Percentiles rank a stretch among this genome's conserved stretches.
These are phyloP conservation scores for Aspergillus ibericus DNA, from an alignment of 2,329 filamentous ascomycete species.

Conservation along the genomic window DNA sequence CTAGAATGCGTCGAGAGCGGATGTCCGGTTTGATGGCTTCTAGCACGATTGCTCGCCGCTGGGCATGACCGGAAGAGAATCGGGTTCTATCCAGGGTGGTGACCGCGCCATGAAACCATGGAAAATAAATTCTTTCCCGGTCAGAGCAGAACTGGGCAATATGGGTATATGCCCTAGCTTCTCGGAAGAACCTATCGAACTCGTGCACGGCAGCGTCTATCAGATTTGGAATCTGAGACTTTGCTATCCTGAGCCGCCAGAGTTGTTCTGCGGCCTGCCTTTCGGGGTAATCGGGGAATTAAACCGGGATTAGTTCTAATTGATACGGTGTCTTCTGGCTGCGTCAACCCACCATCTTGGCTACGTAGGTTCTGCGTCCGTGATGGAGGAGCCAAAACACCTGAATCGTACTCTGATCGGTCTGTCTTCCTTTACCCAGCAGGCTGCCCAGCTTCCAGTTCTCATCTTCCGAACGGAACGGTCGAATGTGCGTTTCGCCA, in stretches of 20 bases:
- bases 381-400: conserved; percentile 16
- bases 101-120: conserved; percentile 8
- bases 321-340: background rate
- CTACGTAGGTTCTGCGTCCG: conserved; percentile 14
- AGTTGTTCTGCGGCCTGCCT: conserved; percentile 11
- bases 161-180: conserved; percentile 16
- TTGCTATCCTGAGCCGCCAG: conserved; percentile 1
- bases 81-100: conserved; percentile 11
- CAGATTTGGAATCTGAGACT: background rate
- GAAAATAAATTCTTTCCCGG: conserved; percentile 14
- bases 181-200: conserved; percentile 16
- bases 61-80: conserved; percentile 12
- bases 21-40: conserved; percentile 6
- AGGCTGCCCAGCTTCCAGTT: conserved; percentile 9
- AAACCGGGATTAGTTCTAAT: background rate
- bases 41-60: conserved; percentile 13
- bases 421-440: conserved; percentile 5
- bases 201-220: conserved; percentile 12
- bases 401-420: conserved; percentile 9
- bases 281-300: conserved; percentile 16
- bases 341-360: conserved; percentile 14
- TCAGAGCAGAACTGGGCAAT: conserved; percentile 14
- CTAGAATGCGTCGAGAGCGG: conserved; percentile 5
- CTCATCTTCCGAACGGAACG: background rate
- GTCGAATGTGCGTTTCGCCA: background rate